Conservation (phyloP, 1,284 basidiomycete genomes). For the Moesziomyces parantarcticus region DNA sequence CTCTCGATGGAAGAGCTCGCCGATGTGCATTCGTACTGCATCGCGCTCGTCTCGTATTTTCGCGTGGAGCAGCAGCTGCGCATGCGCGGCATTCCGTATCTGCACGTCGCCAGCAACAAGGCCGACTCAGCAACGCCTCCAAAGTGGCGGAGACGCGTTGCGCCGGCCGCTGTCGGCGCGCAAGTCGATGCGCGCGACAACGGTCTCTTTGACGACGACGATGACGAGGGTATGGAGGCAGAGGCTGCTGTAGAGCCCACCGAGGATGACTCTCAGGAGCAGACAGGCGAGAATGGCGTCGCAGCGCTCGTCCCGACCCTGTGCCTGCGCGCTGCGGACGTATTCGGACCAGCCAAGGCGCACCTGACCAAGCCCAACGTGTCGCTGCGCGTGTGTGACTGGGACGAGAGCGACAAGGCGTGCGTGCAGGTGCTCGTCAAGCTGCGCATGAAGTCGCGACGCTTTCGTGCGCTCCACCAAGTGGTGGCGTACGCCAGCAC, state of each 20-base stretch:
- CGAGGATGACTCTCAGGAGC: slow-evolving; percentile 67
- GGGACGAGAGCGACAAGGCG: slow-evolving; percentile 84
- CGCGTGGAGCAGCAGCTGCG: slow-evolving; percentile 89
- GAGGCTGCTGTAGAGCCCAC: neutral
- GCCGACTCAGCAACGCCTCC: slow-evolving; percentile 33
- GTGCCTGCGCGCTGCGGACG: slow-evolving; percentile 81
- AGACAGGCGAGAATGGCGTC: slow-evolving; percentile 15
- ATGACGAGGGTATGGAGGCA: neutral
- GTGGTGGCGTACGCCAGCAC: slow-evolving; percentile 20
- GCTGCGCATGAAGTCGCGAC: slow-evolving; percentile 70
- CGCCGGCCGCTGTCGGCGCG: neutral
- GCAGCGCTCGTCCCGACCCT: slow-evolving; percentile 82
- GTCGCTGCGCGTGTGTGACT: slow-evolving; percentile 84
- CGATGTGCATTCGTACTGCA: slow-evolving; percentile 68
- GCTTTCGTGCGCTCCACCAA: slow-evolving; percentile 30
- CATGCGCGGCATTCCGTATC: slow-evolving; percentile 80
- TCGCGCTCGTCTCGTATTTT: slow-evolving; percentile 87
- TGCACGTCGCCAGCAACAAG: slow-evolving; percentile 75
- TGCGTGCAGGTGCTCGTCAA: slow-evolving; percentile 73
- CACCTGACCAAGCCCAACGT: slow-evolving; percentile 86
- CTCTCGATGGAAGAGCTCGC: slow-evolving; percentile 49
- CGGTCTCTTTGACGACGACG: slow-evolving; percentile 31
- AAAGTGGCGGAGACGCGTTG: slow-evolving; percentile 9
- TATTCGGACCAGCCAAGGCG: slow-evolving; percentile 83
- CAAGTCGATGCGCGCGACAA: slow-evolving; percentile 23